A percentile compares a stretch with the other conserved stretches of the same genome.
Conservation (phyloP, 306 rosid species). For the Cucurbita pepo region DNA sequence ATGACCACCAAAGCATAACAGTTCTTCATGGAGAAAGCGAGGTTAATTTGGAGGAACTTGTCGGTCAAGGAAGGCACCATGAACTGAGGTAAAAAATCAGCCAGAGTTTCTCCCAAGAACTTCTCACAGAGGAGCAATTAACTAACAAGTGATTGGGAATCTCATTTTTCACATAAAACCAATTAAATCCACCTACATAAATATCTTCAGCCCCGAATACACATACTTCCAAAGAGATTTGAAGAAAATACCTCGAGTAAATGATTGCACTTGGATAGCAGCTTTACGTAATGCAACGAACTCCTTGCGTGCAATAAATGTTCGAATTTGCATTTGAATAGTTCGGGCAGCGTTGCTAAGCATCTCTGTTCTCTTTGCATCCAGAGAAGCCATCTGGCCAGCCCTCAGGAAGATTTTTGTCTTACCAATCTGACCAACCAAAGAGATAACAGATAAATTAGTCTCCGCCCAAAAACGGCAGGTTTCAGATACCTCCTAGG, state of each 20-base stretch:
- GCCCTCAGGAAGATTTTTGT: constrained; percentile 85
- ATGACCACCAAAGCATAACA: not conserved
- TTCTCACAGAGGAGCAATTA: not conserved
- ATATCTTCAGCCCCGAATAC: too few relatives aligned
- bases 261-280: constrained; percentile 74
- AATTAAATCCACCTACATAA: too few relatives aligned
- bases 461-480: not conserved
- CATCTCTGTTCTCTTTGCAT: constrained; percentile 93
- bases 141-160: not conserved
- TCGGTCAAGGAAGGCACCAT: not conserved
- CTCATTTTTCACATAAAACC: not conserved
- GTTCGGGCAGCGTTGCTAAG: constrained; percentile 91
- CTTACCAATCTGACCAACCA: constrained; percentile 86
- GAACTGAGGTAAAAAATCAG: not conserved
- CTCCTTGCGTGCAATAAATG: constrained; percentile 85
- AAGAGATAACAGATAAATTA: constrained; percentile 14
- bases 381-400: constrained; percentile 98
- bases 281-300: constrained; percentile 65
- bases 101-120: not conserved
- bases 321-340: constrained; percentile 87
- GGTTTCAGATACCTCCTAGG: not conserved
- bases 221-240: constrained; percentile 6
- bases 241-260: constrained; percentile 58
- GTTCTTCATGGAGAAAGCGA: not conserved
- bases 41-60: not conserved